Evolutionary conservation across 2,329 filamentous ascomycete genomes (phyloP), one percentile per base, ranked within the genome.

Genomic region (Aquanectria penicillioides): DNA sequence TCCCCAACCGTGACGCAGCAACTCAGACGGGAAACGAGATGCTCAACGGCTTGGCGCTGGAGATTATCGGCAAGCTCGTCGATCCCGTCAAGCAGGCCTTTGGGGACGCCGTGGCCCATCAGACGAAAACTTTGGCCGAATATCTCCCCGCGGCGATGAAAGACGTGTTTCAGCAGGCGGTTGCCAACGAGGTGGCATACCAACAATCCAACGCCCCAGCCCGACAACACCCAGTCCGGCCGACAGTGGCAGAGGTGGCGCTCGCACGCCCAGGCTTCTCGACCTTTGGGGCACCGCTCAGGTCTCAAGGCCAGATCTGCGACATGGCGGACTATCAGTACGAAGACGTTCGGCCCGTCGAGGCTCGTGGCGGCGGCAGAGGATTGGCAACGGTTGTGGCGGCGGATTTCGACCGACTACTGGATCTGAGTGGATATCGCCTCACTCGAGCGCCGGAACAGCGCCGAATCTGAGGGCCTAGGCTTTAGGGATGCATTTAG

Each of bases 11-110:
- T 2, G 46, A 61, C 5, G 5, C 23, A 7, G 52, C 18, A 0
- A 47, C 22, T 2, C 64, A 67, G 12, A 67, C 64, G 0, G 46
- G 61, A 12, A n/a, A 7, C 15, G 6, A 28, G 9, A 6, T 37
- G 10, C 12, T 36, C 15, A 1, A 17, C 7, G 3, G 11, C 10
- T 29, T 20, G 12, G 6, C 18, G 4, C 6, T 4, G 6, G 25
- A 47, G 12, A 6, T 26, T 5, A 18, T 15, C 17, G 17, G 36
- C 13, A 13, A 25, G 15, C 15, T 37, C 34, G 29, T 44, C 6
- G 33, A 38, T 3, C 12, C 49, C 4, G 18, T 63, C 9, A 26
- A 13, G 6, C 3, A 17, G 4, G 41, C 41, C 41, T 33, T 46
- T 15, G 17, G 26, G 7, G 18, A 46, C 6, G 40, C n/a, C 11